phyloP scores from a whole-genome alignment of 768 basidiomycete genomes.

The Lentinula detonsa region DNA sequence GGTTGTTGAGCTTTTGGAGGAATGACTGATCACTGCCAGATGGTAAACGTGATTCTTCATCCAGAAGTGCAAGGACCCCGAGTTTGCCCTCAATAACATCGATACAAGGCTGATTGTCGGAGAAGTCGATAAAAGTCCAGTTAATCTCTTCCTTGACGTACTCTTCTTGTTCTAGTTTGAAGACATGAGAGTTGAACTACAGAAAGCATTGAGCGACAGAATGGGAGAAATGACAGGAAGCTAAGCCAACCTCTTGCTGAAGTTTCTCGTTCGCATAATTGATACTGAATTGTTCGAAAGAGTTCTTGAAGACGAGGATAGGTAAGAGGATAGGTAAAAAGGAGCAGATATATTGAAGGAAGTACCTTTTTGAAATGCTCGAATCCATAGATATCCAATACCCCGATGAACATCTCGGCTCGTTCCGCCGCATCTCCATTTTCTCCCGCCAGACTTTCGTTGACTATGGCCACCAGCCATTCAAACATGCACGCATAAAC shows the following conservation, averaged over 20 bases:
- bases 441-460: slow-evolving; percentile 95
- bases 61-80: slow-evolving; percentile 88
- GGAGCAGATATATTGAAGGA: not conserved
- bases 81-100: slow-evolving; percentile 97
- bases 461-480: slow-evolving; percentile 96
- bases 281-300: slow-evolving; percentile 98
- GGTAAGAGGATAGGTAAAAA: not conserved
- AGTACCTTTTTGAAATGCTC: slow-evolving; percentile 92
- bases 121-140: slow-evolving; percentile 99
- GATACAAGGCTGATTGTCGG: slow-evolving; percentile 98
- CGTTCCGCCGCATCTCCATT: slow-evolving; percentile 83
- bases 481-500: slow-evolving; percentile 98
- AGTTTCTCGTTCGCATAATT: slow-evolving; percentile 99
- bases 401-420: slow-evolving; percentile 99
- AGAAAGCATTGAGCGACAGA: not conserved
- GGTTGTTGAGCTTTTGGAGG: slow-evolving; percentile 84
- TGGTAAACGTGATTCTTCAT: slow-evolving; percentile 96
- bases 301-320: slow-evolving; percentile 45
- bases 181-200: slow-evolving; percentile 98
- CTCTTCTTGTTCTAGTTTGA: slow-evolving; percentile 99
- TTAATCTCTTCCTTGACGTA: slow-evolving; percentile 98
- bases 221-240: not conserved
- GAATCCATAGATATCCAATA: slow-evolving; percentile 96
- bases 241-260: slow-evolving; percentile 81
- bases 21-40: slow-evolving; percentile 90